Base-by-base conservation (phyloP, 108 stramenopile species). In the Skeletonema potamos region DNA sequence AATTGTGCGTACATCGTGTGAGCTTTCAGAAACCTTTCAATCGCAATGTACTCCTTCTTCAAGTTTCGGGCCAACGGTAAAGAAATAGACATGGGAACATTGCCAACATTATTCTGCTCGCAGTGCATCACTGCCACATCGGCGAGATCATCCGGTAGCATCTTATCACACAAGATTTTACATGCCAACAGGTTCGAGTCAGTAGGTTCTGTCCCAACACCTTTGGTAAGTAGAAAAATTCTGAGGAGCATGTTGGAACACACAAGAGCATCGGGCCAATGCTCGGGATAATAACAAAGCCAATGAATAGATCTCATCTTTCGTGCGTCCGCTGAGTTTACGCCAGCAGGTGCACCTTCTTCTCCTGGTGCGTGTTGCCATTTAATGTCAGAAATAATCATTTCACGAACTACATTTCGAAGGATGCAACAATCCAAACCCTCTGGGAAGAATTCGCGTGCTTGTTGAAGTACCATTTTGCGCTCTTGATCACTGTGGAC, bases 191-290 rank as follows among this genome's bases (percentile, higher is more conserved):
- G 30, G 63, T 65, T 54, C 30, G 22, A 34, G 37, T 69, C 61
- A n/a, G 68, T 36, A 69, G 62, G 57, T 6, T 70, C 57, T 11
- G 29, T 51, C 1, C 56, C 39, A 17, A 17, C 57, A 12, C 32
- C 48, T 51, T 51, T 20, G 8, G 48, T 55, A 32, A 87, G 58
- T 27, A 91, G 63, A 17, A 91, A 91, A 56, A 78, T 74, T 39
- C 92, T 76, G 13, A 93, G 64, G 15, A 91, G 68, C 51, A 80
- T 77, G 66, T 93, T 93, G 51, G 88, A 72, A 68, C 81, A 87
- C 54, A 91, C 76, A 56, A 93, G 69, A 10, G 92, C 92, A 66
- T 91, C 88, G 9, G 73, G 76, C 10, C 57, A 58, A 46, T 89
- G 88, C 20, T 82, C 83, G 1, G 80, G 72, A 27, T 79, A 58